Conservation (phyloP, 2,329 filamentous ascomycete genomes). For the Teratosphaeria nubilosa region DNA sequence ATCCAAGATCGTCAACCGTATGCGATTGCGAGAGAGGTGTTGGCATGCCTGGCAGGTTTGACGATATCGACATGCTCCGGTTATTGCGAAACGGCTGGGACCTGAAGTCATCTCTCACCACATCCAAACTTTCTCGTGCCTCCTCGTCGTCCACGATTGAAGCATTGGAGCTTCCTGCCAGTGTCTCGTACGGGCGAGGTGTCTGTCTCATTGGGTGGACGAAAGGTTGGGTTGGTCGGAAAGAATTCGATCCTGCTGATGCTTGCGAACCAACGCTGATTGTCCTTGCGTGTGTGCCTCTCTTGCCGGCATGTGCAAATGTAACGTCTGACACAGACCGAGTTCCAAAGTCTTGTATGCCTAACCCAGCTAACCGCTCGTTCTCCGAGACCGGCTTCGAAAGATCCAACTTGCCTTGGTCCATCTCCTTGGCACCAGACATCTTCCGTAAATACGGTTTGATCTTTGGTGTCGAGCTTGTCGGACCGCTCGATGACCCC, state of each 20-base stretch:
- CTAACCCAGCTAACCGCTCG: conserved; percentile 41
- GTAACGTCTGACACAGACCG: conserved; percentile 33
- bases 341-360: conserved; percentile 40
- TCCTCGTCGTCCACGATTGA: conserved; percentile 27
- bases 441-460: conserved; percentile 48
- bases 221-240: conserved; percentile 41
- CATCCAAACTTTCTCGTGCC: conserved; percentile 29
- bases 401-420: conserved; percentile 39
- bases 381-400: conserved; percentile 47
- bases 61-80: conserved; percentile 36
- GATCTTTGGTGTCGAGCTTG: conserved; percentile 32
- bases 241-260: conserved; percentile 38
- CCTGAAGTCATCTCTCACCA: conserved; percentile 37
- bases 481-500: conserved; percentile 3
- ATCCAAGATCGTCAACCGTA: conserved; percentile 27
- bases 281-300: conserved; percentile 40
- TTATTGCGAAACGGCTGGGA: conserved; percentile 28
- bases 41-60: conserved; percentile 15
- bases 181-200: conserved; percentile 45
- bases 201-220: conserved; percentile 47
- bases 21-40: conserved; percentile 24
- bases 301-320: conserved; percentile 30
- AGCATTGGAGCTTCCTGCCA: conserved; percentile 30
- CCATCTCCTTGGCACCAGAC: conserved; percentile 37
- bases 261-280: conserved; percentile 46